Evolutionary conservation across 495 filamentous ascomycete species (phyloP), one percentile per base, ranked within the genome.

Genomic region (Glutinoglossum americanum): DNA sequence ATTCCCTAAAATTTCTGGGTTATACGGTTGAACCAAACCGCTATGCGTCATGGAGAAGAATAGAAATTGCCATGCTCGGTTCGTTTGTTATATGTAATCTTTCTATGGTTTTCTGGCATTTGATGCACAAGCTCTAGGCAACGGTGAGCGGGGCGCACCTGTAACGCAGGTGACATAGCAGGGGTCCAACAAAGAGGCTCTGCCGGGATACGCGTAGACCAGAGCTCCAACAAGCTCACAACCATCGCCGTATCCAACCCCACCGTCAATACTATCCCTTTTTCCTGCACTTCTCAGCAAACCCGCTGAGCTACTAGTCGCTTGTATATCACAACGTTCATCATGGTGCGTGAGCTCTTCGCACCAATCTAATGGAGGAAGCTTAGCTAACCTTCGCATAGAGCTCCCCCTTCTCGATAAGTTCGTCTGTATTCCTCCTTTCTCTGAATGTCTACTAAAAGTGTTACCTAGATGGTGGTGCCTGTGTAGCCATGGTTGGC

Each of bases 401-500:
- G 83, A 74, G 76, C 70, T 85, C 81, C 57, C 87, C 87, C 59
- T 92, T 92, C 80, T 79, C 84, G 64, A 94, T 94, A 75, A 94
- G 86, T 92, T 80, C 67, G 80, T 60, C 57, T 13, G 47, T 33
- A 33, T 56, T 19, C 55, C 44, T 57, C 56, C 49, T 25, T 54
- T 37, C 44, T n/a, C 25, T 27, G 8, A 55, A 55, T 33, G 1
- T 9, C 15, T 55, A 9, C 53, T 23, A 21, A 55, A n/a, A 11
- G 10, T 53, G n/a, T 33, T 33, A 23, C 47, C 47, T 49, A 94
- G 88, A 95, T 79, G 89, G 89, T 73, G 89, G 89, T 70, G 89
- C 89, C 74, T 89, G 84, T 74, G 86, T 95, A 64, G 89, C 87
- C 69, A 98, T 97, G 92, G 88, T 92, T 57, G 92, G 92, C 76